phyloP scores from a whole-genome alignment of 371 early-diverging fungal genomes.

The Haplosporangium sp. region DNA sequence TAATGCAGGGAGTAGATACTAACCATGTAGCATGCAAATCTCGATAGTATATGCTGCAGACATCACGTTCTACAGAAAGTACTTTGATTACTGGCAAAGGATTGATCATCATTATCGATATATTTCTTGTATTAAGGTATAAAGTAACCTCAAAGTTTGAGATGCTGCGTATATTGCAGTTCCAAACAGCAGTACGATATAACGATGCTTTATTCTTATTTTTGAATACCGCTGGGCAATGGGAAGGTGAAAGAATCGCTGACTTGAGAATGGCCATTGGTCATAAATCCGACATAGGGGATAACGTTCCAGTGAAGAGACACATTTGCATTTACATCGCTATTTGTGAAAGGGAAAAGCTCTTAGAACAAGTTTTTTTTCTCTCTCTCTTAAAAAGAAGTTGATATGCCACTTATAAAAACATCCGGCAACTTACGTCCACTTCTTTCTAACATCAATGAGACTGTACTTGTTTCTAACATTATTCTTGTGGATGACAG shows the following conservation, averaged over 20 bases:
- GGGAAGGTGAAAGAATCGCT: constrained; percentile 48
- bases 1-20: too few species aligned
- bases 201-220: constrained; percentile 8
- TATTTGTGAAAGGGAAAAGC: constrained; percentile 26
- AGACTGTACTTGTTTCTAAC: constrained; percentile 82
- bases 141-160: too few species aligned
- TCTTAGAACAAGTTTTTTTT: background rate
- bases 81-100: too few species aligned
- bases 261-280: constrained; percentile 59
- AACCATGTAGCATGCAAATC: too few species aligned
- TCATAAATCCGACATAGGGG: constrained; percentile 87
- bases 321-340: constrained; percentile 74
- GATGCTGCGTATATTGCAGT: too few species aligned
- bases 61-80: too few species aligned
- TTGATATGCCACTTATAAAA: background rate
- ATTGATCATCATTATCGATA: too few species aligned
- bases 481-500: constrained; percentile 68
- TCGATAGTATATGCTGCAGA: too few species aligned
- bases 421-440: constrained; percentile 64
- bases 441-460: constrained; percentile 73
- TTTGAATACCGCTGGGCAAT: constrained; percentile 49
- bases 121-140: too few species aligned
- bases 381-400: background rate
- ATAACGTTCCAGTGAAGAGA: constrained; percentile 90
- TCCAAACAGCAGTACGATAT: too few species aligned